Conservation (phyloP, 192 early-diverging fungal genomes). For the Geranomyces michiganensis region DNA sequence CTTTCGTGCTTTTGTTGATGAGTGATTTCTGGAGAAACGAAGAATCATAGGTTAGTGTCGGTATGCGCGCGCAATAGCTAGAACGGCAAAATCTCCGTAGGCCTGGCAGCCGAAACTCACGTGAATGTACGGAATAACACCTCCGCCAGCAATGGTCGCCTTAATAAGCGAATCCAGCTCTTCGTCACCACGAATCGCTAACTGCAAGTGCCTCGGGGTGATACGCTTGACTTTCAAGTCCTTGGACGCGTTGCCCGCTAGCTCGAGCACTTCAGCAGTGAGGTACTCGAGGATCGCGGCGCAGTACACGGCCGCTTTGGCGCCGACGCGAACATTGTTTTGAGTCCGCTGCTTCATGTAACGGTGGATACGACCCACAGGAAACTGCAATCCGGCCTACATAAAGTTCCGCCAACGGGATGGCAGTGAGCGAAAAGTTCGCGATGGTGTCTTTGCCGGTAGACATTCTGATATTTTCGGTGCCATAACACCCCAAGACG, state of each 20-base stretch:
- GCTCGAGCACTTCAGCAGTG: slow-evolving; percentile 89
- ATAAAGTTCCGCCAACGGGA: background rate
- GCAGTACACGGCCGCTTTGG: slow-evolving; percentile 89
- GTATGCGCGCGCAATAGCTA: background rate
- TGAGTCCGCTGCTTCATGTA: slow-evolving; percentile 82
- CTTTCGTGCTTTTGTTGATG: slow-evolving; percentile 30
- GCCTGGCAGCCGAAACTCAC: slow-evolving; percentile 19
- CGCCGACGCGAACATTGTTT: slow-evolving; percentile 82
- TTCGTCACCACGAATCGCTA: slow-evolving; percentile 91
- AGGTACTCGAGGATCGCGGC: slow-evolving; percentile 93
- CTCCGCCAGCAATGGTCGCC: slow-evolving; percentile 87
- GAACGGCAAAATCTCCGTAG: background rate
- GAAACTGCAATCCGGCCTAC: slow-evolving; percentile 71
- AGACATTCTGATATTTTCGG: background rate
- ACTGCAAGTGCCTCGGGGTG: slow-evolving; percentile 84
- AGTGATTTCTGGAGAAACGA: slow-evolving; percentile 35
- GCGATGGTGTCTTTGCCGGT: background rate
- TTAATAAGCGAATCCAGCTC: slow-evolving; percentile 87
- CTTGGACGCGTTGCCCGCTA: slow-evolving; percentile 90
- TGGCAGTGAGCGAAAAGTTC: background rate
- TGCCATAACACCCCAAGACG: too few species aligned
- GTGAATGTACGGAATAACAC: slow-evolving; percentile 47
- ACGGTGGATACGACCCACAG: slow-evolving; percentile 90
- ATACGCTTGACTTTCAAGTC: slow-evolving; percentile 91
- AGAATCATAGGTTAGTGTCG: background rate